Percentiles rank a stretch among this genome's conserved stretches.
These are phyloP conservation scores for Crotalaria pallida DNA, from an alignment of 306 rosid species.

Conservation along the genomic window DNA sequence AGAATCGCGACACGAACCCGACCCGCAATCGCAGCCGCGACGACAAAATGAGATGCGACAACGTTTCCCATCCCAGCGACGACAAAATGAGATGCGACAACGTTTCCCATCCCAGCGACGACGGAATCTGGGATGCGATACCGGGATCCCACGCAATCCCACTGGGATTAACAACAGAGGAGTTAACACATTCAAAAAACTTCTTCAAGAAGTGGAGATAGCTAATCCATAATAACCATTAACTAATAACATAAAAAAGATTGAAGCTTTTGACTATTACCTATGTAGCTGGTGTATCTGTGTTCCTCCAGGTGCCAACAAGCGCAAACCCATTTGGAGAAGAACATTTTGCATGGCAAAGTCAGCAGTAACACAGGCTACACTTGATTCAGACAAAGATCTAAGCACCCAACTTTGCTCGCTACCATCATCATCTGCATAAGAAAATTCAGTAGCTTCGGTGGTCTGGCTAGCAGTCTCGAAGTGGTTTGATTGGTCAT, in stretches of 20 bases:
- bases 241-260: not conserved
- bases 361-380: constrained; percentile 88
- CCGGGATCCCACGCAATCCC: no score
- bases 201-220: not conserved
- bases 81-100: no score
- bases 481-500: constrained; percentile 33
- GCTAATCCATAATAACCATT: not conserved
- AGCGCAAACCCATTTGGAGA: constrained; percentile 91
- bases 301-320: constrained; percentile 90
- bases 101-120: no score
- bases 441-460: constrained; percentile 52
- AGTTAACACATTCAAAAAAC: not conserved
- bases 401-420: constrained; percentile 92
- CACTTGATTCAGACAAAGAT: constrained; percentile 85
- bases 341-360: constrained; percentile 97
- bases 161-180: no score
- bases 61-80: no score
- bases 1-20: no score
- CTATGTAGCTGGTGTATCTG: constrained; percentile 84
- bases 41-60: no score
- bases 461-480: constrained; percentile 54
- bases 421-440: constrained; percentile 55
- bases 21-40: no score
- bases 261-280: constrained; percentile 30
- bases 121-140: no score